Base-by-base conservation (phyloP, 2,329 filamentous ascomycete genomes). In the Diaporthe ilicicola region DNA sequence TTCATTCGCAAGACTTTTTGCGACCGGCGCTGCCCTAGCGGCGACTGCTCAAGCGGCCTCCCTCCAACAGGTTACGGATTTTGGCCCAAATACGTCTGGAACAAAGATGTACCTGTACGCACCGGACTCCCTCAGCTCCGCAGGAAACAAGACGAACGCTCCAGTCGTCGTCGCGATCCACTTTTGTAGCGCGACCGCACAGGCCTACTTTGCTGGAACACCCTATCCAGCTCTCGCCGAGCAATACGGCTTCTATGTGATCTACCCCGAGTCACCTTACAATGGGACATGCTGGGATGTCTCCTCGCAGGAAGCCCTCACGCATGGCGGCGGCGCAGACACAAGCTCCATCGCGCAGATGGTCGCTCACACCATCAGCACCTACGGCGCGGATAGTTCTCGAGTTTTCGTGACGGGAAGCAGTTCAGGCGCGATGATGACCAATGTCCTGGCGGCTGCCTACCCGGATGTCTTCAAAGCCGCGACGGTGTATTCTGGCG, bases 241-340 rank as follows among this genome's bases (percentile, higher is more conserved):
- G 72, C 78, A 80, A 34, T 82, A 87, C 62, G 88, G 87, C 48
- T 90, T 87, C 78, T 89, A 91, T 68, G 77, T 84, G 22, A 83
- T 86, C 73, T 86, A 84, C 72, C 85, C 85, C 2, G 81, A 81
- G 74, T 84, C 80, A 6, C 81, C 75, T 62, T 82, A 79, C 69
- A 76, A 76, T 17, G 82, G 81, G 48, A 83, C 78, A 53, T 91
- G 89, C 80, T 91, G 88, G 85, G 89, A 91, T 74, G 89, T 91
- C 7, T 84, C 87, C 6, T 88, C 85, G 12, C 82, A 82, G 48
- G 82, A 81, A 42, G 81, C 85, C 0, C 79, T 89, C 8, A 85
- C 83, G 2, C 86, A 87, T 73, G 79, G 85, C 62, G 87, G 86
- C 15, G 86, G 86, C 6, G 85, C 84, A 17, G 84, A 87, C 74